Evolutionary conservation across 805 yeast genomes (phyloP), one percentile per base, ranked within the genome.

Genomic region (Ogataea pignaliae): DNA sequence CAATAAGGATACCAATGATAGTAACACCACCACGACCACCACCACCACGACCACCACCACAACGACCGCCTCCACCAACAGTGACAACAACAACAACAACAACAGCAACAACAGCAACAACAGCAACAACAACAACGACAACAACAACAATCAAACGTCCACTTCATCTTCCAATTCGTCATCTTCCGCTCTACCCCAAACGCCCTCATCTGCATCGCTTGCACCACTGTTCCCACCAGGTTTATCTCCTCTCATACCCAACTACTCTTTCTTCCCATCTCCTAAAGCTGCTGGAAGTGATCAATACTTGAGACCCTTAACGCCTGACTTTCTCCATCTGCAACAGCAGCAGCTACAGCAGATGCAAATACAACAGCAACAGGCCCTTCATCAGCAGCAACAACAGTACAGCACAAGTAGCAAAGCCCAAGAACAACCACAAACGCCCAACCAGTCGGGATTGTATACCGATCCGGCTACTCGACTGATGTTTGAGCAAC

Each of bases 401-500:
- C 14, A 26, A 7, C 26, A 21, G 26, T 21, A 21, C 33, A 30
- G 6, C 33, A 30, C 33, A 5, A 12, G 33, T 30, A 5, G 6
- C 33, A 30, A 30, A 30, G 26, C 26, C 7, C 34, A 42, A 13
- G 44, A 44, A 1, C 36, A 17, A 32, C 41, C 29, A n/a, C 29
- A 17, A 3, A 10, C 18, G 3, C 34, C 17, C 10, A 13, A 29
- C 28, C 36, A 39, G 16, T 12, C 29, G 21, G 14, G 28, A 29
- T 12, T 17, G 26, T 21, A 21, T 21, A 7, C 26, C 33, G 14
- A 12, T n/a, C 13, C 33, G 9, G 14, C 14, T 9, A 13, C 33
- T n/a, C 4, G 14, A 9, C 32, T 37, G 1, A 37, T 44, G 10
- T 42, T 52, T 29, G 56, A 50, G 34, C 54, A 52, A 17, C 57